Evolutionary conservation across 192 early-diverging fungal species (phyloP).

Genomic region (Coemansia umbellata): DNA sequence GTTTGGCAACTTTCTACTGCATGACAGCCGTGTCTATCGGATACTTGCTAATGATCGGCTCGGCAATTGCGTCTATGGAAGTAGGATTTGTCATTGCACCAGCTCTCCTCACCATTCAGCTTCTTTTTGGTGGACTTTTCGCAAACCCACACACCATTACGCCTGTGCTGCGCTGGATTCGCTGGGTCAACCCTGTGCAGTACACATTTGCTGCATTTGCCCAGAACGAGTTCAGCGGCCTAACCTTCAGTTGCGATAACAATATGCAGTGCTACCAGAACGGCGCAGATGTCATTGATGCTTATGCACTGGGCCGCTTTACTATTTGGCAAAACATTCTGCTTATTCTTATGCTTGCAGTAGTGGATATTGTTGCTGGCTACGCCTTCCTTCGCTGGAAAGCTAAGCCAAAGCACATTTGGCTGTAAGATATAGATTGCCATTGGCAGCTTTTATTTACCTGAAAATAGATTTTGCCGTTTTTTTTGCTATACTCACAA

Average conservation of each 20-base stretch:
- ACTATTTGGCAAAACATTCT: constrained; percentile 40
- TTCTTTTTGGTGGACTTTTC: constrained; percentile 49
- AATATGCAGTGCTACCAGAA: constrained; percentile 30
- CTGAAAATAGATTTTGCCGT: too few species aligned
- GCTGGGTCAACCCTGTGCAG: constrained; percentile 46
- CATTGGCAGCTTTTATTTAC: too few species aligned
- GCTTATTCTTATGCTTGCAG: constrained; percentile 44
- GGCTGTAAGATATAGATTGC: constrained; percentile 24
- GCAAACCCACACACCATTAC: constrained; percentile 42
- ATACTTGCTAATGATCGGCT: constrained; percentile 41
- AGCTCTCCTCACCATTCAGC: constrained; percentile 37
- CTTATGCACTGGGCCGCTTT: constrained; percentile 37
- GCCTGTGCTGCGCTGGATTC: constrained; percentile 50
- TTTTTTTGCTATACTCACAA: neutral
- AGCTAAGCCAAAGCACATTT: constrained; percentile 47
- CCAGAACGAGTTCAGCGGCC: constrained; percentile 46
- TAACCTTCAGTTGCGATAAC: constrained; percentile 29
- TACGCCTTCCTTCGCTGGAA: constrained; percentile 43
- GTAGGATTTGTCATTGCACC: constrained; percentile 44
- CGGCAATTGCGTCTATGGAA: constrained; percentile 37
- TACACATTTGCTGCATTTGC: constrained; percentile 36
- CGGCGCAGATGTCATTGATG: constrained; percentile 32
- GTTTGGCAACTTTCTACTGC: constrained; percentile 38
- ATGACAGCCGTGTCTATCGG: constrained; percentile 29
- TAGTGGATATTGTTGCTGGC: constrained; percentile 18